Conservation (phyloP, 2,329 filamentous ascomycete genomes). For the Acephala macrosclerotiorum region DNA sequence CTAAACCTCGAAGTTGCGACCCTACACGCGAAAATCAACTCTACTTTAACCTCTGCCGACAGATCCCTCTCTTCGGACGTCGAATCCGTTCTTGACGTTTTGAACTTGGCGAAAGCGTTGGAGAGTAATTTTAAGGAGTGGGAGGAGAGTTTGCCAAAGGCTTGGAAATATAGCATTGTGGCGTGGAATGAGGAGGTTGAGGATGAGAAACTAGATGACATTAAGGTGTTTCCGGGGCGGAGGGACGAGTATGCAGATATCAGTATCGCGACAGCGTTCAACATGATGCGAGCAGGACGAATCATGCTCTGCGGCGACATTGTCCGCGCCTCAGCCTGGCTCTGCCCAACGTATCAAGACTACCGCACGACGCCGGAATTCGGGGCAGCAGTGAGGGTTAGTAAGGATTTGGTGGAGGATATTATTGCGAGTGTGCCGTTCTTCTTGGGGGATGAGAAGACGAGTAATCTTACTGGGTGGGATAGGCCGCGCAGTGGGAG, state of each 20-base stretch:
- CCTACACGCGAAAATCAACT: slow-evolving; percentile 46
- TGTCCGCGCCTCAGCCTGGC: slow-evolving; percentile 8
- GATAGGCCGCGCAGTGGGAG: slow-evolving; percentile 56
- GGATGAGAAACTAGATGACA: slow-evolving; percentile 53
- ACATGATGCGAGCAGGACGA: slow-evolving; percentile 58
- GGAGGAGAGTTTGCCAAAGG: slow-evolving; percentile 55
- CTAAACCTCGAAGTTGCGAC: slow-evolving; percentile 9
- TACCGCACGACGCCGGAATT: slow-evolving; percentile 61
- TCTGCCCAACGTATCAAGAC: slow-evolving; percentile 8
- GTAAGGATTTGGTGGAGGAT: slow-evolving; percentile 59
- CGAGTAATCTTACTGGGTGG: slow-evolving; percentile 48
- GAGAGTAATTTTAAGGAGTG: slow-evolving; percentile 53
- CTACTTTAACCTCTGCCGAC: slow-evolving; percentile 41
- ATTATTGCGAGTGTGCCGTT: slow-evolving; percentile 67
- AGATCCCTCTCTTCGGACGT: slow-evolving; percentile 54
- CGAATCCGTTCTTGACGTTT: slow-evolving; percentile 52
- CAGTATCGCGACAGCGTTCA: slow-evolving; percentile 62
- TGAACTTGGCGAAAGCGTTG: slow-evolving; percentile 46
- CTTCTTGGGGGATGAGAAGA: slow-evolving; percentile 54
- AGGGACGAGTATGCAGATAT: slow-evolving; percentile 64
- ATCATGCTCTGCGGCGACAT: slow-evolving; percentile 52
- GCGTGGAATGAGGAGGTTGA: slow-evolving; percentile 59
- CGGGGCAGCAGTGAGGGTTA: slow-evolving; percentile 57
- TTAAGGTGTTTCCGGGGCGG: slow-evolving; percentile 63
- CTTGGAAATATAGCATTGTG: slow-evolving; percentile 57